These are phyloP conservation scores for Borealophlyctis nickersoniae DNA, from an alignment of 192 early-diverging fungal species.

Conservation along the genomic window DNA sequence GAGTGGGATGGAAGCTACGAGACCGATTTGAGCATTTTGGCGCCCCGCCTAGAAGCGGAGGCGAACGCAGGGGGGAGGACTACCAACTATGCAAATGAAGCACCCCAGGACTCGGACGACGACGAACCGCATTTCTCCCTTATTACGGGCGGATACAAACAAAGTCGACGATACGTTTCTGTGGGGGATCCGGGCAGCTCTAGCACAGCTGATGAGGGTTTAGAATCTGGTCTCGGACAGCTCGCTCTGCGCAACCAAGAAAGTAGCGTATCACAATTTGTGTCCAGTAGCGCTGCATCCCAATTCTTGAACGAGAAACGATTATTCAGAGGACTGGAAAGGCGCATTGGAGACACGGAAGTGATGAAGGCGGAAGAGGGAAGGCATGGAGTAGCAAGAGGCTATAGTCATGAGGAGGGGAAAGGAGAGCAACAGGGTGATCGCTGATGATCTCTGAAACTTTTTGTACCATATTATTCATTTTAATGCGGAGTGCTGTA, in stretches of 20 bases:
- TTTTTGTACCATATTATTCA: too few relatives aligned
- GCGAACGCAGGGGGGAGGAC: conserved; percentile 21
- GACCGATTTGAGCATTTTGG: conserved; percentile 36
- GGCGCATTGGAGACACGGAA: conserved; percentile 61
- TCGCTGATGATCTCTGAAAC: too few relatives aligned
- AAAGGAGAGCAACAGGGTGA: conserved; percentile 13
- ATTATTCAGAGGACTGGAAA: conserved; percentile 79
- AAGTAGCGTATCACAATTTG: conserved; percentile 42
- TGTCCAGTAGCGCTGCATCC: conserved; percentile 59
- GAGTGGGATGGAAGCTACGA: conserved; percentile 46
- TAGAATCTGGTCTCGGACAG: conserved; percentile 18
- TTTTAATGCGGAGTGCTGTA: too few relatives aligned
- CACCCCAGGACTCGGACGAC: conserved; percentile 37
- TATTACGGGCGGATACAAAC: conserved; percentile 75
- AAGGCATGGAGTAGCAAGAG: conserved; percentile 75
- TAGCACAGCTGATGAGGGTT: background rate
- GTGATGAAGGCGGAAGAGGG: conserved; percentile 67
- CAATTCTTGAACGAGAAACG: conserved; percentile 69
- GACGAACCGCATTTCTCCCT: conserved; percentile 82
- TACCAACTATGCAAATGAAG: conserved; percentile 13
- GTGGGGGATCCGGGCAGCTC: conserved; percentile 4
- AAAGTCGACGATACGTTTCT: conserved; percentile 5
- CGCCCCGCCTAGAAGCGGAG: conserved; percentile 20
- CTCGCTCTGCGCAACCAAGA: conserved; percentile 57
- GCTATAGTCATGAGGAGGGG: conserved; percentile 19